A percentile compares a stretch with the other conserved stretches of the same genome.
These are phyloP conservation scores for Entomortierella lignicola DNA, from an alignment of 192 early-diverging fungal genomes.

Conservation along the genomic window DNA sequence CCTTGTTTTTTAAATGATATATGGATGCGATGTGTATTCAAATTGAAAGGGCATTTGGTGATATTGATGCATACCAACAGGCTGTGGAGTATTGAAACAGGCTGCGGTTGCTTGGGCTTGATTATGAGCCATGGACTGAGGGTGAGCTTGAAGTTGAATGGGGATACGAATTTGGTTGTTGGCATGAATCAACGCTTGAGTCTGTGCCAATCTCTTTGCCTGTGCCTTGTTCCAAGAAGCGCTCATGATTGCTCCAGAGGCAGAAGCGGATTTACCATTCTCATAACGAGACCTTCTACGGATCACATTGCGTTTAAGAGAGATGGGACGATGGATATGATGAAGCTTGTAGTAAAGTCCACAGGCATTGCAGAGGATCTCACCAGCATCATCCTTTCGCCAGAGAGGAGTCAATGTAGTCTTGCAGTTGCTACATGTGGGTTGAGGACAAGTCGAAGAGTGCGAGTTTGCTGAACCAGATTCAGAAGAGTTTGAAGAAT, in stretches of 20 bases:
- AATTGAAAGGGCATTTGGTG: neutral
- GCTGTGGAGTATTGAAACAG: neutral
- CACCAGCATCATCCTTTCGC: conserved; percentile 75
- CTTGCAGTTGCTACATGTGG: conserved; percentile 78
- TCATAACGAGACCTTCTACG: conserved; percentile 64
- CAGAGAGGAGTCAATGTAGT: conserved; percentile 93
- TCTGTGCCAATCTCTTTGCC: neutral
- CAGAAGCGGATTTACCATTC: conserved; percentile 30
- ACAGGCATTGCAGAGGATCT: conserved; percentile 62
- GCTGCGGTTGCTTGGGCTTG: conserved; percentile 2
- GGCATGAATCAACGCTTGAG: conserved; percentile 3
- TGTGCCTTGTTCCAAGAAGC: neutral
- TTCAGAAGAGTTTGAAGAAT: neutral
- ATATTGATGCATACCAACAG: conserved; percentile 7
- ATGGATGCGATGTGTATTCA: conserved; percentile 6
- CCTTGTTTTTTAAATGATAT: neutral
- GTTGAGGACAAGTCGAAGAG: conserved; percentile 56
- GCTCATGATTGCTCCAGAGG: neutral
- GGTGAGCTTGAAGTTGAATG: conserved; percentile 8
- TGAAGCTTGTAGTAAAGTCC: conserved; percentile 70
- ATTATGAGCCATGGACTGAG: conserved; percentile 7
- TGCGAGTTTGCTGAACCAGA: conserved; percentile 11
- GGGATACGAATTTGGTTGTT: neutral
- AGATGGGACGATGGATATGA: conserved; percentile 62
- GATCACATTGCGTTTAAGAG: conserved; percentile 64